Percentiles rank a stretch among this genome's conserved stretches.
These are phyloP conservation scores for Plasmodium malariae DNA, from an alignment of 169 alveolate species.

Conservation along the genomic window DNA sequence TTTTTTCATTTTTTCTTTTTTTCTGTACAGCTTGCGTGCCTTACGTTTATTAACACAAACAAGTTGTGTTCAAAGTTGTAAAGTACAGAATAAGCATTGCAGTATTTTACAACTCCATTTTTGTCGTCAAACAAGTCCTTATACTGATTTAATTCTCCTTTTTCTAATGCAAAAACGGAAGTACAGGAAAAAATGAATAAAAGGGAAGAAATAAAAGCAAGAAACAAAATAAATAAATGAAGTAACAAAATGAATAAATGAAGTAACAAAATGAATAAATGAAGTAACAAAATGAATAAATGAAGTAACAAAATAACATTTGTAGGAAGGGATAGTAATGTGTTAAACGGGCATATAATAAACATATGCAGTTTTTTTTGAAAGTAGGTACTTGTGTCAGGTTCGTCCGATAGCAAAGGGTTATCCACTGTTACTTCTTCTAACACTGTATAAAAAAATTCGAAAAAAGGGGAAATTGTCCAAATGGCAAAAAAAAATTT, in stretches of 20 bases:
- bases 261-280: too few species aligned
- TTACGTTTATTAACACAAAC: constrained; percentile 42
- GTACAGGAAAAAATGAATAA: constrained; percentile 1
- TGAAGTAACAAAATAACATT: too few species aligned
- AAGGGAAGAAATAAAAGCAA: neutral
- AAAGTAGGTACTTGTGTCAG: neutral
- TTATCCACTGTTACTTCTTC: constrained; percentile 38
- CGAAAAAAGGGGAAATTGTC: neutral
- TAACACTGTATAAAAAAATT: constrained; percentile 4
- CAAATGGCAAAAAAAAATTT: neutral
- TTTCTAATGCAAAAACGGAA: constrained; percentile 14
- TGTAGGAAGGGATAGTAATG: too few species aligned
- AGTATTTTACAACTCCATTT: constrained; percentile 6
- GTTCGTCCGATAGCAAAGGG: constrained; percentile 25
- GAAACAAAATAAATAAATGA: neutral
- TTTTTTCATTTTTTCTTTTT: constrained; percentile 1
- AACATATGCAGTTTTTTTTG: neutral
- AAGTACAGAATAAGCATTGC: constrained; percentile 32
- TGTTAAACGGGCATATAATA: too few species aligned
- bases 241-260: too few species aligned
- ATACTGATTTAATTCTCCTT: neutral
- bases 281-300: too few species aligned
- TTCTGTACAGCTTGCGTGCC: neutral
- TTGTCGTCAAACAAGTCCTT: constrained; percentile 1
- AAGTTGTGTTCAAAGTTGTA: constrained; percentile 38